These are phyloP conservation scores for Spongispora temasekensis DNA, from an alignment of 1,284 basidiomycete genomes.

Conservation along the genomic window DNA sequence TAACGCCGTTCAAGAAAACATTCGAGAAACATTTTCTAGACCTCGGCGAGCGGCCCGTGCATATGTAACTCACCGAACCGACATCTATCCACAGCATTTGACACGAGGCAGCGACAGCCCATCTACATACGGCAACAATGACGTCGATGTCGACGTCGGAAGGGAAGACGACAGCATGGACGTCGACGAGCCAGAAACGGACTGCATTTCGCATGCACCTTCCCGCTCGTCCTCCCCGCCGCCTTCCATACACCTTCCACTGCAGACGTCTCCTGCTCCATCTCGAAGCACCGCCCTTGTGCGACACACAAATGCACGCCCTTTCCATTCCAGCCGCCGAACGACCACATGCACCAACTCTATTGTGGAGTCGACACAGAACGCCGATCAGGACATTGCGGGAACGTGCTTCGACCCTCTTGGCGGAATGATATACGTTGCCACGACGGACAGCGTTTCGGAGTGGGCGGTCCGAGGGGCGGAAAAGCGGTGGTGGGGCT, in stretches of 20 bases:
- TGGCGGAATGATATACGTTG: slow-evolving; percentile 69
- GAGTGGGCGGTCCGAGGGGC: slow-evolving; percentile 66
- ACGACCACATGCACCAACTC: slow-evolving; percentile 13
- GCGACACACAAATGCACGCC: slow-evolving; percentile 22
- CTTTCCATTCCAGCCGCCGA: slow-evolving; percentile 20
- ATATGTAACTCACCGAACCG: slow-evolving; percentile 32
- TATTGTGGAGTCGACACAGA: slow-evolving; percentile 14
- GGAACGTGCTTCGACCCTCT: slow-evolving; percentile 75
- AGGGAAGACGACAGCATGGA: slow-evolving; percentile 38
- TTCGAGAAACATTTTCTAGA: slow-evolving; percentile 53
- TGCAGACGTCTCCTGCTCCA: slow-evolving; percentile 24
- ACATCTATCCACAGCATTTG: slow-evolving; percentile 20
- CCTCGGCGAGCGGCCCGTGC: slow-evolving; percentile 47
- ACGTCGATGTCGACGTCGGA: slow-evolving; percentile 25
- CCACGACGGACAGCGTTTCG: slow-evolving; percentile 57
- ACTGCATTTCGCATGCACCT: slow-evolving; percentile 47
- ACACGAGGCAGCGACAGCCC: slow-evolving; percentile 20
- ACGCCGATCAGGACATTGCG: slow-evolving; percentile 61
- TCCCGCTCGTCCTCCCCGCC: slow-evolving; percentile 48
- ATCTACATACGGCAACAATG: slow-evolving; percentile 16
- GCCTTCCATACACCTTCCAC: slow-evolving; percentile 33
- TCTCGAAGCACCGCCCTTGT: slow-evolving; percentile 18
- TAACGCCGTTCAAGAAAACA: slow-evolving; percentile 58
- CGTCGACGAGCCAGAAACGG: slow-evolving; percentile 45
- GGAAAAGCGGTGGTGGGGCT: slow-evolving; percentile 63